Evolutionary conservation across 768 basidiomycete genomes (phyloP).

Genomic region (Psilocybe tampanensis): DNA sequence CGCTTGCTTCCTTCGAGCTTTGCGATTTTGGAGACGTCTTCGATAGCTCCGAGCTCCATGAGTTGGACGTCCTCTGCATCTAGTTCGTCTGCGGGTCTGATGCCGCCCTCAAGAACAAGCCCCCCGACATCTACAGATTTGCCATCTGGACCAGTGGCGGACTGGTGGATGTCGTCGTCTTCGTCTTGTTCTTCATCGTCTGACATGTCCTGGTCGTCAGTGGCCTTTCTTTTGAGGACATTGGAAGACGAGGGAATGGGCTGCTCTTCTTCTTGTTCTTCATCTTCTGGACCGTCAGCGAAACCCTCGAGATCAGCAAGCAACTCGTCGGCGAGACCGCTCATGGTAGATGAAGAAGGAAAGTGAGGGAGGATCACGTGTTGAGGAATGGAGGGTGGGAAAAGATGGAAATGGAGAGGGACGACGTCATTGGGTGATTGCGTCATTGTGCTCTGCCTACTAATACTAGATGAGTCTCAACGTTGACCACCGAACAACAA

Average conservation of each 20-base stretch:
- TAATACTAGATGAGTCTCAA: background rate
- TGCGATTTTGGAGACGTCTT: conserved; percentile 87
- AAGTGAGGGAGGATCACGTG: background rate
- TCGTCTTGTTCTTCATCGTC: conserved; percentile 52
- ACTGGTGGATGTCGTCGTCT: conserved; percentile 49
- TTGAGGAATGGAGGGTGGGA: background rate
- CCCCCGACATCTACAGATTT: conserved; percentile 49
- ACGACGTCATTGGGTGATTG: conserved; percentile 21
- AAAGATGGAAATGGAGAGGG: background rate
- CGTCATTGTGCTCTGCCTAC: no score
- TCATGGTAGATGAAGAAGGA: conserved; percentile 46
- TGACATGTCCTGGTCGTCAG: conserved; percentile 47
- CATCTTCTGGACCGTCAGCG: conserved; percentile 57
- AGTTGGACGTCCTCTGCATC: conserved; percentile 92
- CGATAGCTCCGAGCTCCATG: conserved; percentile 86
- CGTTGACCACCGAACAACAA: conserved; percentile 24
- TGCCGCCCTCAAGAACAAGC: conserved; percentile 82
- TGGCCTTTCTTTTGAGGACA: conserved; percentile 68
- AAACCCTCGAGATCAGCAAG: conserved; percentile 90
- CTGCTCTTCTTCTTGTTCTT: conserved; percentile 42
- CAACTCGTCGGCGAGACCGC: conserved; percentile 88
- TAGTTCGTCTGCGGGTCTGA: conserved; percentile 93
- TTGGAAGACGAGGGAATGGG: conserved; percentile 21
- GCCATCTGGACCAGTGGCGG: conserved; percentile 44
- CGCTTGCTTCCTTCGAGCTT: conserved; percentile 86